Base-by-base conservation (phyloP, 805 yeast genomes). In the Candida montana region DNA sequence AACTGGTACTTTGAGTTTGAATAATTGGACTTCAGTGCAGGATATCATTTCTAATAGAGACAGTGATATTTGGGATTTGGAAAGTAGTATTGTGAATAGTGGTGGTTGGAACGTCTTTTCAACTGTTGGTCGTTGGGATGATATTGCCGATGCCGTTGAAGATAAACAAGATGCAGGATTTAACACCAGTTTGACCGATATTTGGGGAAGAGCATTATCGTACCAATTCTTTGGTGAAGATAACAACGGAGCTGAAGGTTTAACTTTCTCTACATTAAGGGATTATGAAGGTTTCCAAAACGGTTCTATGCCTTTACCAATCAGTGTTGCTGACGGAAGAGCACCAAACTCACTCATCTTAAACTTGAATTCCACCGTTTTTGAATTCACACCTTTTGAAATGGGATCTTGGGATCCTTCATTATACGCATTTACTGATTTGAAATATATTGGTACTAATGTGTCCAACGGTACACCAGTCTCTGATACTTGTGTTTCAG, bases 351-450 rank as follows among this genome's bases (percentile, higher is more conserved):
- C 82, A 5, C 38, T 47, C 5, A 69, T 83, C 37, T 64, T 84
- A 37, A 69, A 74, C 44, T 57, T 61, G 21, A 87, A 87, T 64
- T 79, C 95, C 7, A 85, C 95, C 1, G 71, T 70, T 35, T 76
- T 80, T 47, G 77, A 79, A 47, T 60, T 75, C 48, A 72, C 71
- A 32, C 89, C 95, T 7, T 80, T 66, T 50, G 84, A 82, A 57
- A 62, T 88, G 55, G 96, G 96, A n/a, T 80, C 93, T 11, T 88
- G 95, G 95, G 96, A 89, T 57, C 83, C 87, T 12, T 67, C 82
- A 2, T 62, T 85, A 38, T 67, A 72, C 40, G 64, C 81, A 4
- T 87, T 88, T 61, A 69, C 81, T 15, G 80, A 83, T 43, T 62
- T 77, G 34, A 73, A 78, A 59, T 87, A 83, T 55, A 61, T 85